Evolutionary conservation across 192 early-diverging fungal genomes (phyloP).

Genomic region (Coemansia furcata): DNA sequence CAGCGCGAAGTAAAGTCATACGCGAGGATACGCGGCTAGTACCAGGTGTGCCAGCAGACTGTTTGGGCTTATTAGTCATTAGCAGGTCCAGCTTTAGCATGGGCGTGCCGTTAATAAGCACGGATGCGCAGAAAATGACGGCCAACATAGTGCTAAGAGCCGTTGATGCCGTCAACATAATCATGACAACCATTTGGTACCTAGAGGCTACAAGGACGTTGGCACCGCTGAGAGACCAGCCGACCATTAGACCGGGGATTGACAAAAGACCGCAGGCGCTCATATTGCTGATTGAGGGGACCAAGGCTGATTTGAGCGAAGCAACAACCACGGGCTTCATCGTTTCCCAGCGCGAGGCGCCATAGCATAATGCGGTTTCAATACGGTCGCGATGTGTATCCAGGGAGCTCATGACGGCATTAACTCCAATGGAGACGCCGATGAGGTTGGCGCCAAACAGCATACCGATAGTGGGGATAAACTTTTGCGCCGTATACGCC

Average conservation of each 20-base stretch:
- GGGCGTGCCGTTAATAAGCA: conserved; percentile 34
- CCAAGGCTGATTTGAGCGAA: conserved; percentile 67
- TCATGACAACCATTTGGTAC: conserved; percentile 84
- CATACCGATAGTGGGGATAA: conserved; percentile 91
- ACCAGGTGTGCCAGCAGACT: not conserved
- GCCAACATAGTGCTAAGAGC: conserved; percentile 60
- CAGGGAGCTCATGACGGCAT: conserved; percentile 59
- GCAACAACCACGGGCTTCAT: conserved; percentile 70
- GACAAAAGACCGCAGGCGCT: conserved; percentile 81
- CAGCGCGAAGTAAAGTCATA: conserved; percentile 8
- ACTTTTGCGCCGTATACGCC: conserved; percentile 69
- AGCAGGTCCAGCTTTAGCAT: conserved; percentile 34
- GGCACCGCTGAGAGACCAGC: conserved; percentile 83
- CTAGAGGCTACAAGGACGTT: conserved; percentile 74
- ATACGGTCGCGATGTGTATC: conserved; percentile 55
- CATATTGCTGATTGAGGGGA: conserved; percentile 80
- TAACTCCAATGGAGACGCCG: conserved; percentile 65
- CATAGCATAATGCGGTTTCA: conserved; percentile 67
- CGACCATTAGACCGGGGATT: conserved; percentile 88
- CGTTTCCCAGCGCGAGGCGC: conserved; percentile 81
- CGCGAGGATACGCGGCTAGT: conserved; percentile 7
- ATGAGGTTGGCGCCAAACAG: conserved; percentile 79
- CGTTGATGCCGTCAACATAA: conserved; percentile 78
- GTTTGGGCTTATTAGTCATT: not conserved
- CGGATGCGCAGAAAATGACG: conserved; percentile 40